Evolutionary conservation across 805 yeast genomes (phyloP).

Genomic region (Metschnikowia drakensbergensis): DNA sequence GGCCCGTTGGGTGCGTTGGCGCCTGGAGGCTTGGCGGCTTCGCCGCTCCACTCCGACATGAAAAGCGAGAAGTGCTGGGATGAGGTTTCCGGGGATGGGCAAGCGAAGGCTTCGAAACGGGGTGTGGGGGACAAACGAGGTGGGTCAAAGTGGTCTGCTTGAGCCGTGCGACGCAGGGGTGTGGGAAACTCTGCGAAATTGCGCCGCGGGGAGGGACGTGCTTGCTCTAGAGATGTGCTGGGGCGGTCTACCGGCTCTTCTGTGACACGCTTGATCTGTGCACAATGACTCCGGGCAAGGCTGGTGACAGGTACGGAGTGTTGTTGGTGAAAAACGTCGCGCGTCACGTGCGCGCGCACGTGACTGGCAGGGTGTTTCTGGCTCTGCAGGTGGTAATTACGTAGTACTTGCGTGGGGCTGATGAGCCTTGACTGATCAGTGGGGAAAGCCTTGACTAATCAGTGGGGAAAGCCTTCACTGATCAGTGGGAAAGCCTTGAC

Average conservation of each 20-base stretch:
- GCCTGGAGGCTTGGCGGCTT: neutral
- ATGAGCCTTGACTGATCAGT: too few relatives aligned
- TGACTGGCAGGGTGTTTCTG: neutral
- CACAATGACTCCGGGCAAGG: neutral
- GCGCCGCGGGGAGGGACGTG: neutral
- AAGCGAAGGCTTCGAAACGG: neutral
- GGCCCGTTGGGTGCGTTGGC: neutral
- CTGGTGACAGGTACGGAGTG: neutral
- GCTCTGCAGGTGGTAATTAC: too few relatives aligned
- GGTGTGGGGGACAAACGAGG: neutral
- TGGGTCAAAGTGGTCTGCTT: neutral
- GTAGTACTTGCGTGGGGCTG: too few relatives aligned
- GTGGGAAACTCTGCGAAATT: neutral
- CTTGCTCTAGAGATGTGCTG: neutral
- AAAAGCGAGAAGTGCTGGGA: neutral
- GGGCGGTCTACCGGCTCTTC: neutral
- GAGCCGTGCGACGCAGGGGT: neutral
- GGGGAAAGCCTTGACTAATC: too few relatives aligned
- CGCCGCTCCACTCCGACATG: conserved; percentile 1
- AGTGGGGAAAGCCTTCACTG: too few relatives aligned
- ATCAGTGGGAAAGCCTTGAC: too few relatives aligned
- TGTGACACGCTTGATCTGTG: neutral
- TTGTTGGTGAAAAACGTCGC: conserved; percentile 4
- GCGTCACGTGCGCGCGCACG: conserved; percentile 3
- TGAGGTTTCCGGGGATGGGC: neutral